Evolutionary conservation across 805 yeast genomes (phyloP), one percentile per base, ranked within the genome.

Genomic region (Kodamaea sagamina): DNA sequence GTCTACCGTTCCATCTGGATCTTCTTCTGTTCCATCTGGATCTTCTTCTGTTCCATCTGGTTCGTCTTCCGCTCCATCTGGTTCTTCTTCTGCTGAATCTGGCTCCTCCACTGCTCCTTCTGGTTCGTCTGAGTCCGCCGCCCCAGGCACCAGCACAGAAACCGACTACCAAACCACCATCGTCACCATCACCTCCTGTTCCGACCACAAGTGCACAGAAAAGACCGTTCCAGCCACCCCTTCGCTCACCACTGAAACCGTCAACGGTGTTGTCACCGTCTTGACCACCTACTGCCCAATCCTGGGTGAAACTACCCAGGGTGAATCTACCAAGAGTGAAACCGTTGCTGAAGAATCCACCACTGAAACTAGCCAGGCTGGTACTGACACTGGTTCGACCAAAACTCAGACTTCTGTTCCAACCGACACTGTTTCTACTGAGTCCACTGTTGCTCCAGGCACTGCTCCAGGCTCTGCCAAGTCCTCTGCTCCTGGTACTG

Each of bases 231-330:
- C 43, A 6, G 42, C 36, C 13, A 28, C 34, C 31, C 17, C 25
- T n/a, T 29, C 42, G 8, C 32, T 35, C 25, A 47, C 44, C 24
- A 52, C 56, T 17, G 34, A 43, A 18, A 48, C 49, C 11, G 51
- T 47, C 6, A 44, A 43, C 36, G 40, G 35, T 34, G 43, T 40
- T 24, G 38, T 21, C 12, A 53, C 57, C 16, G 47, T 48, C 4
- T 51, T 17, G 36, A 32, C 46, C 35, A 46, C 48, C 26, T 37
- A 24, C 38, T 41, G 46, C 17, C 48, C 48, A 31, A n/a, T 41
- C 15, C 24, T 35, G 25, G 40, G 24, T 3, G 47, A 25, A 9
- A 19, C 48, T 8, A 16, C 47, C 29, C 27, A 31, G n/a, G n/a
- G n/a, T n/a, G n/a, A n/a, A n/a, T n/a, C n/a, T n/a, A n/a, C n/a